phyloP scores from a whole-genome alignment of 208 protist species.

The Angomonas deanei region DNA sequence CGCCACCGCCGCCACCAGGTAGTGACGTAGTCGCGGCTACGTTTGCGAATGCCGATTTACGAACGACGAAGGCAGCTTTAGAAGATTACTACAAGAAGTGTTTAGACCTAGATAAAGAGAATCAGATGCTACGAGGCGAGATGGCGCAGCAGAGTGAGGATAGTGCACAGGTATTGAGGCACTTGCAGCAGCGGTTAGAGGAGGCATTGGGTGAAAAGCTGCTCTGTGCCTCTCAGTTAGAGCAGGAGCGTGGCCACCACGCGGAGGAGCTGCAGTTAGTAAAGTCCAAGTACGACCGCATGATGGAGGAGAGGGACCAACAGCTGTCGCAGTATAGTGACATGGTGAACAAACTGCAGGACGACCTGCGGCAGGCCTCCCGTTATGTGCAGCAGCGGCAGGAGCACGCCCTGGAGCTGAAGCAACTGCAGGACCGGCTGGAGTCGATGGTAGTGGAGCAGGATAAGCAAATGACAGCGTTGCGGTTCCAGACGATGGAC shows the following conservation, averaged over 20 bases:
- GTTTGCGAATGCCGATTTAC: conserved; percentile 54
- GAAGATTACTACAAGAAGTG: conserved; percentile 42
- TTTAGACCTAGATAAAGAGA: conserved; percentile 30
- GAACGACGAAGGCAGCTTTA: conserved; percentile 32
- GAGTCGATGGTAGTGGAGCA: conserved; percentile 46
- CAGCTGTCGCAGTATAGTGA: conserved; percentile 46
- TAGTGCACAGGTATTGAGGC: conserved; percentile 44
- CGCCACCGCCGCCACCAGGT: not conserved
- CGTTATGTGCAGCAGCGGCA: conserved; percentile 56
- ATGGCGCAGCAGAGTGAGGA: conserved; percentile 48
- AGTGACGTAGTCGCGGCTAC: conserved; percentile 47
- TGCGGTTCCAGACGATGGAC: conserved; percentile 78
- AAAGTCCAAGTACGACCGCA: conserved; percentile 35
- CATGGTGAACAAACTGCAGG: conserved; percentile 46
- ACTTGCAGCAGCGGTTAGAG: conserved; percentile 38
- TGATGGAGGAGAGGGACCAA: conserved; percentile 56
- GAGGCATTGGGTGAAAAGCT: conserved; percentile 18
- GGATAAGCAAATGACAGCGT: conserved; percentile 52
- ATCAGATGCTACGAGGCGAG: conserved; percentile 35
- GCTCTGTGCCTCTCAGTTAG: conserved; percentile 30
- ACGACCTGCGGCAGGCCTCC: conserved; percentile 49
- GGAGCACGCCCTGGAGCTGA: conserved; percentile 52
- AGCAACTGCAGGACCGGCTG: conserved; percentile 58
- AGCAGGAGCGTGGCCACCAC: conserved; percentile 26
- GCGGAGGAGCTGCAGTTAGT: conserved; percentile 22